Base-by-base conservation (phyloP, 352 stramenopile species). In the Pythium phragmiticola region DNA sequence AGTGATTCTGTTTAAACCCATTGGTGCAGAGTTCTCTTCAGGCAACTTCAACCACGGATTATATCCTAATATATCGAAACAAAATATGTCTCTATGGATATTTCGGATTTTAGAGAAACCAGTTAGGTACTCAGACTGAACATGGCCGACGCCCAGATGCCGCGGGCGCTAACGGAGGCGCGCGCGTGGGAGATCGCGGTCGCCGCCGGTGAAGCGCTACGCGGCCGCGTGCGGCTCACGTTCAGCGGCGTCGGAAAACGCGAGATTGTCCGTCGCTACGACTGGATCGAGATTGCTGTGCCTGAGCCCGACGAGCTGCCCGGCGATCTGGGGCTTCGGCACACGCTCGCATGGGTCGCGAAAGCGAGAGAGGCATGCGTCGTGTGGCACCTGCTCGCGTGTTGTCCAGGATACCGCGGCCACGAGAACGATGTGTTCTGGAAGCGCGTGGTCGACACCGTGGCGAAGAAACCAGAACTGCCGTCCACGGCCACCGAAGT, bases 381-480 rank as follows among this genome's bases (percentile, higher is more conserved):
- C 6, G 26, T 49, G 55, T 53, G 41, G 41, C 37, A 47, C 37
- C 1, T 53, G 55, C 43, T 62, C 6, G 7, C 42, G 21, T 45
- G 55, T 26, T 62, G 55, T 28, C n/a, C 14, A n/a, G 55, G 55
- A 28, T 62, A 41, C 28, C 28, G n/a, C 4, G 55, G 55, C 30
- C 26, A 39, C n/a, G 55, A 62, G 42, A 62, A 62, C 30, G 28
- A 47, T 4, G 28, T 28, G 14, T 62, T 62, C 19, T 62, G 55
- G 55, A 62, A 54, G 43, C 37, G 37, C 5, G 11, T 60, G 11
- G 8, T 46, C 2, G 50, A 57, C 2, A 4, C 33, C 19, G 14
- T 57, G 13, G 33, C 50, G 50, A 42, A 5, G 11, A 21, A 21
- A 21, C 21, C 21, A 21, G 21, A 55, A 39, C n/a, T 49, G 42